phyloP scores from a whole-genome alignment of 1,139 yeast genomes.

The Candida sanyaensis region DNA sequence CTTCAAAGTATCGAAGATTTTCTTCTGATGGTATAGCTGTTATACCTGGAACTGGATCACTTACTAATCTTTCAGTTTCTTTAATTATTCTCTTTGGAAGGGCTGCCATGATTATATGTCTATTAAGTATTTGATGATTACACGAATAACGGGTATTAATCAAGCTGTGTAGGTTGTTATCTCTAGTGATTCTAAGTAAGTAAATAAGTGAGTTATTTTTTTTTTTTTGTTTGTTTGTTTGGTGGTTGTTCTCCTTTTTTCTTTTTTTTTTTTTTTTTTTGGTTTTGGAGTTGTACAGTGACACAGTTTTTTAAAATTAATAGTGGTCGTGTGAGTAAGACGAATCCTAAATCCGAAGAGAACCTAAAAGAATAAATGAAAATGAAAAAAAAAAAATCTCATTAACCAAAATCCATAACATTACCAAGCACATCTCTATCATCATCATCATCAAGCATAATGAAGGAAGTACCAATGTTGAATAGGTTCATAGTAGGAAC shows the following conservation, averaged over 20 bases:
- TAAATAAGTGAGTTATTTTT: not conserved
- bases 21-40: constrained; percentile 92
- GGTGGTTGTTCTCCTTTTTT: constrained; percentile 1
- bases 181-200: not conserved
- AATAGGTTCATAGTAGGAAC: constrained; percentile 41
- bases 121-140: not conserved
- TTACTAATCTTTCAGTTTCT: constrained; percentile 88
- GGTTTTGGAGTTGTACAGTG: not conserved
- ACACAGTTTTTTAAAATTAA: not conserved
- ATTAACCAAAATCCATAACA: constrained; percentile 16
- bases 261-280: too few relatives aligned
- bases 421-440: not conserved
- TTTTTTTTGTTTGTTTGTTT: not conserved
- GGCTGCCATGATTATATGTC: constrained; percentile 47
- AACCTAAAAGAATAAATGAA: not conserved
- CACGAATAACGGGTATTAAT: too few relatives aligned
- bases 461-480: constrained; percentile 32
- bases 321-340: constrained; percentile 1
- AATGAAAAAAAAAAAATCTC: not conserved
- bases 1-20: constrained; percentile 85
- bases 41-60: constrained; percentile 97
- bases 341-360: not conserved
- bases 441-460: not conserved
- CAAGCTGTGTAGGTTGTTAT: not conserved
- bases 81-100: constrained; percentile 89